Conservation (phyloP, 169 alveolate species). For the Toxoplasma gondii region DNA sequence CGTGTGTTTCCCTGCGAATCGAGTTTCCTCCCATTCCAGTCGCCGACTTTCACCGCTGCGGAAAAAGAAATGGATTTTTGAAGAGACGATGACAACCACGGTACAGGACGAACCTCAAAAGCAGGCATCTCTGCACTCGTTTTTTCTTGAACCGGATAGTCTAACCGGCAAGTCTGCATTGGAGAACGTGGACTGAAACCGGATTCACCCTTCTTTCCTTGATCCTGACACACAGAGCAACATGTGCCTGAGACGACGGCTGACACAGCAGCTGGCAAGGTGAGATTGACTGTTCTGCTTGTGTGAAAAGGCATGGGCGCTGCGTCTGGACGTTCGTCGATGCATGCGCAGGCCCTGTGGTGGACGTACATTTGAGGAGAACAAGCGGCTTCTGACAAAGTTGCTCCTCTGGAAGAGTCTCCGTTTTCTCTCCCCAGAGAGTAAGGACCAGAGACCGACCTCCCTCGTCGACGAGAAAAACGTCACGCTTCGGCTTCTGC, state of each 20-base stretch:
- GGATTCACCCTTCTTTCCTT: too few species aligned
- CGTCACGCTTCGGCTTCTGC: conserved; percentile 10
- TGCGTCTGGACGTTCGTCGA: too few species aligned
- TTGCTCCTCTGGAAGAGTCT: neutral
- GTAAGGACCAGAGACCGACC: neutral
- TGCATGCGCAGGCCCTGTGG: too few species aligned
- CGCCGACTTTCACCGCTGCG: neutral
- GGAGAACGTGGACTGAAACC: too few species aligned
- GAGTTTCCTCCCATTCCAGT: conserved; percentile 27
- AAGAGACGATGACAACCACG: neutral
- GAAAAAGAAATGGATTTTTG: neutral
- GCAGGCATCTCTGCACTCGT: neutral
- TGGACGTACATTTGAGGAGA: neutral
- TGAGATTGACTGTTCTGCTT: too few species aligned
- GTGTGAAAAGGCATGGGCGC: too few species aligned
- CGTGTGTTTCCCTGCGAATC: conserved; percentile 1
- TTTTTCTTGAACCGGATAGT: neutral
- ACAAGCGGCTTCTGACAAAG: neutral
- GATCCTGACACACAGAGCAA: too few species aligned
- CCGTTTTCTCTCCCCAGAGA: conserved; percentile 5
- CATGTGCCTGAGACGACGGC: too few species aligned
- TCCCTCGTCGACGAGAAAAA: conserved; percentile 3
- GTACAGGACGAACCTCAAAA: neutral
- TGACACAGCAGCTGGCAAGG: too few species aligned
- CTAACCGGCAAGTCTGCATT: too few species aligned